Evolutionary conservation across 2,329 filamentous ascomycete genomes (phyloP), one percentile per base, ranked within the genome.

Genomic region (Trichoderma sp.): DNA sequence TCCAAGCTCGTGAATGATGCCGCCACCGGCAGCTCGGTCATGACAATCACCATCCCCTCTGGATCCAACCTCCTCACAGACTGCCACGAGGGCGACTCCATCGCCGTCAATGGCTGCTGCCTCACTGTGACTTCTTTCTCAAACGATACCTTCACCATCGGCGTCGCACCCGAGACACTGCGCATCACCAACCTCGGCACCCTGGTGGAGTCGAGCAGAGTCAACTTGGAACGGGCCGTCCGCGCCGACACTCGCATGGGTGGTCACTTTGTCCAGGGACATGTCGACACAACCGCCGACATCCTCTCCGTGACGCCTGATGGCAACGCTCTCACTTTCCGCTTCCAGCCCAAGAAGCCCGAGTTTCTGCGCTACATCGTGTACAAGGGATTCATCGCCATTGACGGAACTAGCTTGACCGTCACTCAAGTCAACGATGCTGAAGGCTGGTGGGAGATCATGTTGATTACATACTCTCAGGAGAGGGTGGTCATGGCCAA

Each of bases 381-480:
- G 21, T 95, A 97, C 87, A 99, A 99, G 88, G 97, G 97, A 67
- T 99, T 95, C 84, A 92, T 99, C 74, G 95, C 95, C 62, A 90
- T 99, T 68, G 97, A 99, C 82, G 97, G 97, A 5, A 96, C 97
- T 29, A 98, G 95, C 82, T 87, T 99, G 87, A 99, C 97, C 0
- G 90, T 99, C 2, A 98, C 96, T 3, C 89, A 90, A 79, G 96
- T 98, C 35, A 86, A 96, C 80, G 96, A 98, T 83, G 89, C 82
- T 4, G 90, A 91, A 78, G 92, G 93, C 59, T 97, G 95, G 83
- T 98, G 93, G 90, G 97, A 98, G 89, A 93, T 99, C 67, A 99
- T 99, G 97, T 88, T 99, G 77, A 98, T 99, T 83, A 91, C 94
- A 9, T 99, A 99, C 85, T 98, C 97, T 12, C 97, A 98, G 86